phyloP scores from a whole-genome alignment of 208 protist species.

The Wallacemonas rigidus region DNA sequence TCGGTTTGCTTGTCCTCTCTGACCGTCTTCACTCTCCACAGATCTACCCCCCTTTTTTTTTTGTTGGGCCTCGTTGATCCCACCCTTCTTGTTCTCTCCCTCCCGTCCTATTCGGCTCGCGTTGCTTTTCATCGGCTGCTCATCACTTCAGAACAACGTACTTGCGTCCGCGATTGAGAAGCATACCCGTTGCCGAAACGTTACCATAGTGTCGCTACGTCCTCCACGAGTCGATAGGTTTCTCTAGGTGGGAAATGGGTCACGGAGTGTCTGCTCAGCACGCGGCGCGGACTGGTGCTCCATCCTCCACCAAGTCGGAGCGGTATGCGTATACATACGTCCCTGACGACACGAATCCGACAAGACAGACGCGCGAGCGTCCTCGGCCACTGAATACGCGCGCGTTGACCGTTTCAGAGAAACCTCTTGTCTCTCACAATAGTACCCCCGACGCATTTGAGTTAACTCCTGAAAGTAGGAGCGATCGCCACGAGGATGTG shows the following conservation, averaged over 20 bases:
- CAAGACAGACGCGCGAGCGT: not conserved
- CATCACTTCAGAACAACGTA: no score
- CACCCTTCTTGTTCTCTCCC: no score
- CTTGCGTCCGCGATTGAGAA: no score
- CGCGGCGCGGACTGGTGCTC: not conserved
- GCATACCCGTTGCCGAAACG: no score
- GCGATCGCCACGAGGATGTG: not conserved
- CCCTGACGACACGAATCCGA: not conserved
- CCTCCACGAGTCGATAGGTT: no score
- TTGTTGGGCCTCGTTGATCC: no score
- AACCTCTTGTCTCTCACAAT: slow-evolving; percentile 3
- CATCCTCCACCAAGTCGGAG: not conserved
- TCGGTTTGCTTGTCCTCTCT: no score
- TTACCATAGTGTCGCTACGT: no score
- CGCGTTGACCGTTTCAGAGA: slow-evolving; percentile 4
- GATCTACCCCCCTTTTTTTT: no score
- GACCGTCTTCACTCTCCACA: no score
- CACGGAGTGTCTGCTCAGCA: slow-evolving; percentile 10
- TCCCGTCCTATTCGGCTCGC: no score
- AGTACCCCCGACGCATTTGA: slow-evolving; percentile 13
- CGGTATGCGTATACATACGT: slow-evolving; percentile 16
- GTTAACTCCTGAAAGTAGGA: slow-evolving; percentile 8
- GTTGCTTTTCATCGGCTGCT: no score
- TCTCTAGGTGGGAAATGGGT: not conserved
- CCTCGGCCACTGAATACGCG: slow-evolving; percentile 2